phyloP scores from a whole-genome alignment of 192 early-diverging fungal genomes.

The Funneliformis mosseae region DNA sequence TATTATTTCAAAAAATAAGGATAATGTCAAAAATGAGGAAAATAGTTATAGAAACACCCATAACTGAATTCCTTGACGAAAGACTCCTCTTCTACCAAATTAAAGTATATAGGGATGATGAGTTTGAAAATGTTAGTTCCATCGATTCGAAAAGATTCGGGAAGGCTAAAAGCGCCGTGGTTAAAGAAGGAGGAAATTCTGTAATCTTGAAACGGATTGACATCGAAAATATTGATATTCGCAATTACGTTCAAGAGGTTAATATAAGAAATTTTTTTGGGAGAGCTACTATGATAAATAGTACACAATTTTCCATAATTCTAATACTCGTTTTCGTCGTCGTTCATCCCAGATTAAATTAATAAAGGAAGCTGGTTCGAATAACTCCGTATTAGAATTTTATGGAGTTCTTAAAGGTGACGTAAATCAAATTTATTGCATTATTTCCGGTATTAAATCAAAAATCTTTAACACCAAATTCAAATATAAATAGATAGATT shows the following conservation, averaged over 20 bases:
- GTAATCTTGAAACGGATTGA: not conserved
- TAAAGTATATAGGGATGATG: not conserved
- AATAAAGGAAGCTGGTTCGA: not conserved
- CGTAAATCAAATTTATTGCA: not conserved
- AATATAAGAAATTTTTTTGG: no score
- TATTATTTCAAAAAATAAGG: no score
- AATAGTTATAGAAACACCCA: not conserved
- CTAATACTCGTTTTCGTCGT: no score
- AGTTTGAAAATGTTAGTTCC: not conserved
- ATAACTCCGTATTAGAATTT: not conserved
- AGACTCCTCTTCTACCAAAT: not conserved
- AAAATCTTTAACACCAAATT: not conserved
- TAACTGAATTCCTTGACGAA: not conserved
- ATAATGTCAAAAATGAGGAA: not conserved
- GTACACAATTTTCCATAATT: not conserved
- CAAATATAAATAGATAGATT: not conserved
- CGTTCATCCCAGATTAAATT: not conserved
- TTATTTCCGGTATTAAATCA: not conserved
- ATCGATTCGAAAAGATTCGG: not conserved
- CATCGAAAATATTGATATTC: not conserved
- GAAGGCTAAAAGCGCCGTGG: not conserved
- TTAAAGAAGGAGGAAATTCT: not conserved
- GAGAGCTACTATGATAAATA: no score
- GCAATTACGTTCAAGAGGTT: not conserved
- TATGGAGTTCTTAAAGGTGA: not conserved